Percentiles rank a stretch among this genome's conserved stretches.
Evolutionary conservation across 2,329 filamentous ascomycete genomes (phyloP).

Genomic region (Fusarium secorum): DNA sequence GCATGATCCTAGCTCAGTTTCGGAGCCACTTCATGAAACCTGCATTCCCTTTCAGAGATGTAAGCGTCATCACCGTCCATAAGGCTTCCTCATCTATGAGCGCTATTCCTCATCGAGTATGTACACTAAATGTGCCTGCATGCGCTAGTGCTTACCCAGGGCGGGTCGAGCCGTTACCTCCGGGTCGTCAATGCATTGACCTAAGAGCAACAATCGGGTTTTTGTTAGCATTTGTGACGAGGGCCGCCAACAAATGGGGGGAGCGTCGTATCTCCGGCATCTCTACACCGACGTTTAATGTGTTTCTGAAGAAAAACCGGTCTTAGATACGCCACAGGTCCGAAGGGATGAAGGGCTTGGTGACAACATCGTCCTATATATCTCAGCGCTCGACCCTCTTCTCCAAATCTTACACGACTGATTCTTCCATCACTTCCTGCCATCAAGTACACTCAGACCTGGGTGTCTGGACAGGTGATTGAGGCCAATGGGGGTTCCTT

Average conservation of each 20-base stretch:
- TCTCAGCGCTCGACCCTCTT: too few species aligned
- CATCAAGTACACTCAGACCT: too few species aligned
- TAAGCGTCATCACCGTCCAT: neutral
- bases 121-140: neutral
- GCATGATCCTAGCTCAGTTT: neutral
- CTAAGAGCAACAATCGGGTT: neutral
- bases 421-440: too few species aligned
- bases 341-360: too few species aligned
- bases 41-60: neutral
- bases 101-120: neutral
- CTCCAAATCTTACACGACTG: too few species aligned
- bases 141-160: neutral
- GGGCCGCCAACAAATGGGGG: neutral
- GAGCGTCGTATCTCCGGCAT: neutral
- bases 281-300: neutral
- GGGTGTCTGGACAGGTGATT: slow-evolving; percentile 8
- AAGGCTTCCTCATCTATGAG: neutral
- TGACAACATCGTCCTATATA: too few species aligned
- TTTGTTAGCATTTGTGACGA: neutral
- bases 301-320: accelerated
- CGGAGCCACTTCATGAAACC: neutral
- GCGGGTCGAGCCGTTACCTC: neutral
- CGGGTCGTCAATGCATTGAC: neutral
- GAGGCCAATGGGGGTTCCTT: slow-evolving; percentile 12
- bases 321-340: too few species aligned